phyloP scores from a whole-genome alignment of 495 filamentous ascomycete genomes.

The Penicillium turbatum region DNA sequence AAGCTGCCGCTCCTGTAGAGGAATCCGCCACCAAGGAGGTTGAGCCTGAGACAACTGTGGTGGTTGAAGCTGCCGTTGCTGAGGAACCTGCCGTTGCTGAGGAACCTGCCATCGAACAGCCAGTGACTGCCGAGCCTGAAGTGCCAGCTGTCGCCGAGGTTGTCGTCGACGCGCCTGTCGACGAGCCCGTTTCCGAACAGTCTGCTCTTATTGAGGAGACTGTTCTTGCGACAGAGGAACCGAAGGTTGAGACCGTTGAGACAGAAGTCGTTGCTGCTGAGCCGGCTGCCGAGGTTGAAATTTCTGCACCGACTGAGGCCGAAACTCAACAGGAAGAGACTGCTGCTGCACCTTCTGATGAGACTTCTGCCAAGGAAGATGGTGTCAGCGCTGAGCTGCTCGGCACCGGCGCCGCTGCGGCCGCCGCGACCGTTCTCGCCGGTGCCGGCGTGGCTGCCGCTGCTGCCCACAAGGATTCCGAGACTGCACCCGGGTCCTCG shows the following conservation, averaged over 20 bases:
- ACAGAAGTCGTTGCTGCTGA: neutral
- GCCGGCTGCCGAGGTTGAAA: constrained; percentile 1
- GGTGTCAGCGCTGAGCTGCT: constrained; percentile 22
- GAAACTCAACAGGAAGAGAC: constrained; percentile 13
- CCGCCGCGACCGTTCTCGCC: constrained; percentile 21
- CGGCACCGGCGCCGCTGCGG: constrained; percentile 27
- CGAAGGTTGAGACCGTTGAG: neutral
- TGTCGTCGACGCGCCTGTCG: constrained; percentile 4
- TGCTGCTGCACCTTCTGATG: neutral
- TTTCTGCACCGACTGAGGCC: constrained; percentile 1
- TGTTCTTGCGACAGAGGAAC: neutral
- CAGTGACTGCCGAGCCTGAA: neutral
- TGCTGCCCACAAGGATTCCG: constrained; percentile 16
- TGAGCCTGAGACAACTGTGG: constrained; percentile 5
- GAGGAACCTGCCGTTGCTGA: constrained; percentile 1
- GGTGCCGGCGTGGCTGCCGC: constrained; percentile 20
- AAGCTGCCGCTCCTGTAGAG: constrained; percentile 1
- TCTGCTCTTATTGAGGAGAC: neutral
- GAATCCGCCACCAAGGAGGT: constrained; percentile 3
- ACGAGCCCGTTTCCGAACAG: constrained; percentile 7
- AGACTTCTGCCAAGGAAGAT: constrained; percentile 20
- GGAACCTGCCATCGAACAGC: neutral
- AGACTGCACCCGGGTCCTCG: constrained; percentile 10
- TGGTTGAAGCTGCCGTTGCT: constrained; percentile 4
- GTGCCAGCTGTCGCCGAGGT: constrained; percentile 3